Evolutionary conservation across 352 stramenopile genomes (phyloP).

Genomic region (Globisporangium nodosum): DNA sequence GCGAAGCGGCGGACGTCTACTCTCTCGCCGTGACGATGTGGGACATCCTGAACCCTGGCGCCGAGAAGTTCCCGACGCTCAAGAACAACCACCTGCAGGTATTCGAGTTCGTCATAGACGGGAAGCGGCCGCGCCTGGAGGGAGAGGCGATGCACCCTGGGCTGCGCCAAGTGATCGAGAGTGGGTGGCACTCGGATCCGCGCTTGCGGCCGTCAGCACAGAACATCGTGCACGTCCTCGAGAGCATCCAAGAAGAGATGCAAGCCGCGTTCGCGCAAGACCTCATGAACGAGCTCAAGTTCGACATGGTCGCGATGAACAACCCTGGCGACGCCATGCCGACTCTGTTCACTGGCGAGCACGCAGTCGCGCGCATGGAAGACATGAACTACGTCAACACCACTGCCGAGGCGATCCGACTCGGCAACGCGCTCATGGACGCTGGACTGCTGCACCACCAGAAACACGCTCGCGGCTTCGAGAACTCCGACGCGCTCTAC

Average conservation of each 20-base stretch:
- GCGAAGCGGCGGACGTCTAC: slow-evolving; percentile 43
- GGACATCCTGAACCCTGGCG: slow-evolving; percentile 34
- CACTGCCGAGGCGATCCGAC: slow-evolving; percentile 22
- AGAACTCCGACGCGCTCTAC: slow-evolving; percentile 18
- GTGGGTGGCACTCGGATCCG: slow-evolving; percentile 23
- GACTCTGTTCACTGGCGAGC: slow-evolving; percentile 21
- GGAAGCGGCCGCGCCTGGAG: slow-evolving; percentile 21
- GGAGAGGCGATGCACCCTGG: slow-evolving; percentile 8
- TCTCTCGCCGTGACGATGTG: slow-evolving; percentile 46
- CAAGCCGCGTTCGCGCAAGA: slow-evolving; percentile 15
- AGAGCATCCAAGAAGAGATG: slow-evolving; percentile 25
- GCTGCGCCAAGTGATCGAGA: slow-evolving; percentile 20
- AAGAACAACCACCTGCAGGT: slow-evolving; percentile 20
- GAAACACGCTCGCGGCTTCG: slow-evolving; percentile 23
- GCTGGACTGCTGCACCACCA: slow-evolving; percentile 25
- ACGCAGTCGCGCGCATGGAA: slow-evolving; percentile 15
- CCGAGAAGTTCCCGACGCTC: slow-evolving; percentile 18
- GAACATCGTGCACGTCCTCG: slow-evolving; percentile 20
- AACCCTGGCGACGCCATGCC: neutral
- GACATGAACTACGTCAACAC: slow-evolving; percentile 9
- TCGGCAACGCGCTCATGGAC: slow-evolving; percentile 35
- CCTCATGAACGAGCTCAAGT: slow-evolving; percentile 14
- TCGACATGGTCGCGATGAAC: slow-evolving; percentile 7
- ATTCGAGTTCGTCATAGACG: slow-evolving; percentile 27
- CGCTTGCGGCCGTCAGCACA: slow-evolving; percentile 16